Conservation (phyloP, 208 protist species). For the Endotrypanum monterogeii region DNA sequence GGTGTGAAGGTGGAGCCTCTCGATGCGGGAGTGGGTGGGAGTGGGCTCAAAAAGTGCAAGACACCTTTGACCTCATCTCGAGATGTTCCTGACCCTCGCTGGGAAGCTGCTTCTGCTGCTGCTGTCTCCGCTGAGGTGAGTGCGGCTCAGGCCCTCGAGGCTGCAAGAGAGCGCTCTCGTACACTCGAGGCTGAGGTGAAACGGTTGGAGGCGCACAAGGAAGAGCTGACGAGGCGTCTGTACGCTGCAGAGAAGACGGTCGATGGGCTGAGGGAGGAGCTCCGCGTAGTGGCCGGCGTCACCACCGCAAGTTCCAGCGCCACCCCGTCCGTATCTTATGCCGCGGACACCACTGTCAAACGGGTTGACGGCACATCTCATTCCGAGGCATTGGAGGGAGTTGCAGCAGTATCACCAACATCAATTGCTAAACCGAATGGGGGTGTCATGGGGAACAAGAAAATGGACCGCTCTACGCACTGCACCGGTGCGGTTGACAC, state of each 20-base stretch:
- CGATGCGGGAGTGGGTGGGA: too few relatives aligned
- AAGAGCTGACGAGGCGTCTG: constrained; percentile 5
- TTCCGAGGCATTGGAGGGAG: not conserved
- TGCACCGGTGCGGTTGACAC: not conserved
- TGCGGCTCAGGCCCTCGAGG: not conserved
- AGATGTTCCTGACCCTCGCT: not conserved
- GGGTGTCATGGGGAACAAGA: not conserved
- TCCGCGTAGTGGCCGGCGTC: not conserved
- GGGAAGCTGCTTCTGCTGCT: not conserved
- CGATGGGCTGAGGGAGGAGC: not conserved
- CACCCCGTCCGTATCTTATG: not conserved
- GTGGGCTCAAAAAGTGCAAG: too few relatives aligned
- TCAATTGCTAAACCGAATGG: not conserved
- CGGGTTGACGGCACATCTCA: not conserved
- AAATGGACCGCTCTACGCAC: not conserved
- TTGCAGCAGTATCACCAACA: not conserved
- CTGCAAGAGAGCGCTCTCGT: constrained; percentile 3
- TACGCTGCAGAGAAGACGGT: constrained; percentile 8
- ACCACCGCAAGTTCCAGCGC: not conserved
- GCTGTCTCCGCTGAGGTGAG: not conserved
- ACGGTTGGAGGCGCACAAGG: constrained; percentile 17
- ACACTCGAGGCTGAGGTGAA: constrained; percentile 9
- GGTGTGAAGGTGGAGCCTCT: not conserved
- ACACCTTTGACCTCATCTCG: not conserved
- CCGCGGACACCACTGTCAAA: not conserved